Evolutionary conservation across 2,329 filamentous ascomycete species (phyloP), one percentile per base, ranked within the genome.

Genomic region (Metarhizium robertsii): DNA sequence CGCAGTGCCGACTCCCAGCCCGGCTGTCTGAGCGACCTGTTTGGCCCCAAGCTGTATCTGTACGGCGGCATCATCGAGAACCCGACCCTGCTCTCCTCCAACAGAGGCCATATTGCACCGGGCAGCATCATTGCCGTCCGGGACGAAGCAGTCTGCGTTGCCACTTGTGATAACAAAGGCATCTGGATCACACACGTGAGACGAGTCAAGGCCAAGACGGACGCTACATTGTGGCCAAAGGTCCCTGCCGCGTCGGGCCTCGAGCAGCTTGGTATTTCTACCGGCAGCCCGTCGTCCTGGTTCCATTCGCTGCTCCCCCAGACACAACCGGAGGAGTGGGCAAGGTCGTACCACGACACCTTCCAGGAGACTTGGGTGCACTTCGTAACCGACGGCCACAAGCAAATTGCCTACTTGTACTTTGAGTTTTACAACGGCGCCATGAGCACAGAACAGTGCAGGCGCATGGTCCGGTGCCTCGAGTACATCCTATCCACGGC

Each of bases 391-490:
- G 61, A 62, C 8, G 59, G 62, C 11, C 48, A 53, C 13, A 54
- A 59, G 11, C 64, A 62, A 16, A 61, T 69, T 6, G 72, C 72
- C 0, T 73, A 72, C 53, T 58, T 74, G n/a, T 69, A 71, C 60
- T 74, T 72, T 54, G 65, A 73, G 53, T 72, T 73, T 53, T 75
- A 74, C 64, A 75, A 75, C 54, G 72, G 72, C 34, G 72, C 72
- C 52, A 74, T 74, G 71, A 67, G 70, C 25, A 73, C 71, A 0
- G 57, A 56, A 6, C 69, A 74, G 55, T 75, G 72, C 59, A 65
- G 64, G 13, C 65, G 65, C 8, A 61, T 74, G 29, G 65, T 69
- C 52, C 62, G 66, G 7, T 70, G 70, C 13, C 65, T 75, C 52
- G 66, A 69, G 16, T 66, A 66, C 53, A 64, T 74, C 36, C 56